Evolutionary conservation across 148 eudicot species (phyloP), one percentile per base, ranked within the genome.

Genomic region (Nepenthes gracilis): DNA sequence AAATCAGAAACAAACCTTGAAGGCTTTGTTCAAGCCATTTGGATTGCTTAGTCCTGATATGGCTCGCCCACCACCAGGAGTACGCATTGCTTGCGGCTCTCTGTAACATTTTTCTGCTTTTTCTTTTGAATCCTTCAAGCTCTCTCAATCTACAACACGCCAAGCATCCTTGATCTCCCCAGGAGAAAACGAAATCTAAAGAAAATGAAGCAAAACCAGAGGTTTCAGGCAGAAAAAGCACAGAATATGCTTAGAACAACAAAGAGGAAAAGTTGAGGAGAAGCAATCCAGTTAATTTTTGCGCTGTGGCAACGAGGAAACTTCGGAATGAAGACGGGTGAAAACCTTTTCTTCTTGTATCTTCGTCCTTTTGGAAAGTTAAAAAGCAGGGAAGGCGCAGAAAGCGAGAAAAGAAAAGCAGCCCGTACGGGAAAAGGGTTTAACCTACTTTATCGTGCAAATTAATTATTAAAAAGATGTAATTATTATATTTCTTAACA

Each of bases 61-160:
- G 94, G 73, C 94, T 77, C 35, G 88, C 88, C 81, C 78, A 77
- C 94, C 94, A 86, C 94, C 94, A 86, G 38, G 94, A 86, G 74
- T 79, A 83, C 2, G 86, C 94, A 75, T 83, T 81, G 77, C 81
- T 79, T n/a, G 88, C 86, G 12, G 94, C 94, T 49, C 88, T 79
- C 61, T 86, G 88, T 72, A 79, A 73, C 94, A 86, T 86, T 66
- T 5, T 67, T 55, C 10, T 34, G 3, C 38, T 55, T 14, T 4
- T 35, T 48, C 14, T 37, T 11, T 12, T 23, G 12, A 43, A 47
- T 33, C 48, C 57, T 55, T 66, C 57, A 64, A 64, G 45, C 0
- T 62, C 59, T 37, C 63, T 15, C 54, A 56, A 60, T 68, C 2
- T 2, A 38, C 33, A 32, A 9, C 47, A 2, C 7, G 10, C 6